Percentiles rank a stretch among this genome's conserved stretches.
These are phyloP conservation scores for Gymnopus androsaceus DNA, from an alignment of 1,284 basidiomycete genomes.

Conservation along the genomic window DNA sequence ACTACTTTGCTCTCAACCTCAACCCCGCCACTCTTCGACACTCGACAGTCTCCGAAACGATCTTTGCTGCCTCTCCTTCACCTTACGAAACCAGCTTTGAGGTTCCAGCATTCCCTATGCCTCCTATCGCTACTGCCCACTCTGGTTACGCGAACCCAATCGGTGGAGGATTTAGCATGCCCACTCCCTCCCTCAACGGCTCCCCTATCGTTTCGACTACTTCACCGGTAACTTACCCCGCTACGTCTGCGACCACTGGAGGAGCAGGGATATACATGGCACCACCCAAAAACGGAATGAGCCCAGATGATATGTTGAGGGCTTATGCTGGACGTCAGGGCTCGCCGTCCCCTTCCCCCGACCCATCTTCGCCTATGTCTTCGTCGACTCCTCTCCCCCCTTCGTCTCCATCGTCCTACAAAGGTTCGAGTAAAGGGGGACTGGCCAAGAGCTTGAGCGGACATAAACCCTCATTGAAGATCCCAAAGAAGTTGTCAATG, in stretches of 20 bases:
- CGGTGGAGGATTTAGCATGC: no score
- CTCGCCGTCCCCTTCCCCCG: slow-evolving; percentile 10
- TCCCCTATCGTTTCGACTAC: slow-evolving; percentile 5
- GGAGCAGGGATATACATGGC: slow-evolving; percentile 38
- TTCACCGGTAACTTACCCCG: slow-evolving; percentile 30
- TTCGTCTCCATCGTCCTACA: no score
- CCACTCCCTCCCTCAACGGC: neutral
- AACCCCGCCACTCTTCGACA: slow-evolving; percentile 47
- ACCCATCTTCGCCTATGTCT: neutral
- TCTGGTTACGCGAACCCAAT: no score
- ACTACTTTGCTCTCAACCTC: slow-evolving; percentile 36
- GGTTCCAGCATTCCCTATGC: slow-evolving; percentile 24
- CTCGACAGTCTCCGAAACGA: slow-evolving; percentile 37
- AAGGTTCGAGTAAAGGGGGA: no score
- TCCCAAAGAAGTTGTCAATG: neutral
- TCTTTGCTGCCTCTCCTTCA: slow-evolving; percentile 22
- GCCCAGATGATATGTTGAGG: slow-evolving; percentile 74
- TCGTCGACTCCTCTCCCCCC: neutral
- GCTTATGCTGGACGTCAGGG: slow-evolving; percentile 67
- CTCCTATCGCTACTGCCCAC: slow-evolving; percentile 11
- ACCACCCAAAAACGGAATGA: slow-evolving; percentile 51
- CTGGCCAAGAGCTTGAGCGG: no score
- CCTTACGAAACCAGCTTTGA: slow-evolving; percentile 20
- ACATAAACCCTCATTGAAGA: no score
- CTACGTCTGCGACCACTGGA: slow-evolving; percentile 32